These are phyloP conservation scores for Fulvia fulva DNA, from an alignment of 2,329 filamentous ascomycete species.

Conservation along the genomic window DNA sequence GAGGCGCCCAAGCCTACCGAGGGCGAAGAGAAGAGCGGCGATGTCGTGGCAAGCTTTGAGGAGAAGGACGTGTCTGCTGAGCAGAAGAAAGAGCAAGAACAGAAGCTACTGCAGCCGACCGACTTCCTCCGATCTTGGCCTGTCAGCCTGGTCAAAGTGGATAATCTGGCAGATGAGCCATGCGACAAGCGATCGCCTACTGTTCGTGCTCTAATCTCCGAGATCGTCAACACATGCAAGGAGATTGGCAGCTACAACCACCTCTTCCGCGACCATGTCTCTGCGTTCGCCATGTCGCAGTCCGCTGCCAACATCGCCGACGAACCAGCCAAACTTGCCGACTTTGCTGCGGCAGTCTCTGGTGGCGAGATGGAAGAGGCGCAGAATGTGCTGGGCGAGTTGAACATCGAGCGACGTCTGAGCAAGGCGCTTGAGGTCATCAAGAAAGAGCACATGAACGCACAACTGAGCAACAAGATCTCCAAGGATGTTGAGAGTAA, in stretches of 20 bases:
- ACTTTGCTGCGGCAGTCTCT: conserved; percentile 96
- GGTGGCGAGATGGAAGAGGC: conserved; percentile 87
- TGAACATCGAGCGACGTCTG: conserved; percentile 89
- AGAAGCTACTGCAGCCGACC: conserved; percentile 66
- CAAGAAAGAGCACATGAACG: conserved; percentile 98
- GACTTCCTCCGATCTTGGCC: conserved; percentile 87
- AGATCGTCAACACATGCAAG: conserved; percentile 98
- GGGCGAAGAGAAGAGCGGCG: conserved; percentile 70
- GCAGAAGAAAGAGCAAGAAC: conserved; percentile 36
- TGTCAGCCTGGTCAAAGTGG: conserved; percentile 91
- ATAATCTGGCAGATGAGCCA: conserved; percentile 84
- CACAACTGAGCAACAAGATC: conserved; percentile 93
- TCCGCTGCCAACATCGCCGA: conserved; percentile 92
- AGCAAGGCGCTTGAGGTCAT: conserved; percentile 87
- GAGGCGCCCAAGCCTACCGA: conserved; percentile 44
- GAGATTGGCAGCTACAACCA: conserved; percentile 92
- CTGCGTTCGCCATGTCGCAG: conserved; percentile 92
- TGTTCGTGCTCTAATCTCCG: conserved; percentile 87
- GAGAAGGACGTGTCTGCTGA: conserved; percentile 73
- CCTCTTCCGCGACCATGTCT: conserved; percentile 94
- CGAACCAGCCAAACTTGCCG: conserved; percentile 89
- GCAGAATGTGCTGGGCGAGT: conserved; percentile 81
- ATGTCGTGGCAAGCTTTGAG: conserved; percentile 96
- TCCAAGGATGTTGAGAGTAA: conserved; percentile 96
- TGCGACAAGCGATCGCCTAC: conserved; percentile 86